phyloP scores from a whole-genome alignment of 768 basidiomycete genomes.

The Calocybe cyanea region DNA sequence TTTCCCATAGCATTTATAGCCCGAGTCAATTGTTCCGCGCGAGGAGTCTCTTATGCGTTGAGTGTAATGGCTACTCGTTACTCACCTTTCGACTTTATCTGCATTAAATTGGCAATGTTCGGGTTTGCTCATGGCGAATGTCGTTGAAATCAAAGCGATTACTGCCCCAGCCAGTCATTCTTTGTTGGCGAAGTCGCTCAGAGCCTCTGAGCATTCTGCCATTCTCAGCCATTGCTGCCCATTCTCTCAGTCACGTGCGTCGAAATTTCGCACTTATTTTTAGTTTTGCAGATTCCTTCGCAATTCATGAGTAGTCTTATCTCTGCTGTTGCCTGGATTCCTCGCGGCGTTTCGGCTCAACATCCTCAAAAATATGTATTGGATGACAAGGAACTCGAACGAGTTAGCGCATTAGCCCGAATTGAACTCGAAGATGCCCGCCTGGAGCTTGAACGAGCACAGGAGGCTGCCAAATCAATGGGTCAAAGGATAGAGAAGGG shows the following conservation, averaged over 20 bases:
- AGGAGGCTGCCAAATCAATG: conserved; percentile 71
- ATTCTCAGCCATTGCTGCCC: too few relatives aligned
- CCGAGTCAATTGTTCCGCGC: too few relatives aligned
- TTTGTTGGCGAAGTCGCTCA: too few relatives aligned
- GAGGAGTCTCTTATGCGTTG: too few relatives aligned
- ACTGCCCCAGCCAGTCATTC: too few relatives aligned
- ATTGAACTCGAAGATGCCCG: conserved; percentile 91
- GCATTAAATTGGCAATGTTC: too few relatives aligned
- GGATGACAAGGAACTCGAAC: conserved; percentile 84
- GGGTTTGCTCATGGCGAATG: too few relatives aligned
- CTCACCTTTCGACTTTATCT: too few relatives aligned
- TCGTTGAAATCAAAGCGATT: too few relatives aligned
- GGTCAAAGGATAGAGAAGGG: conserved; percentile 64
- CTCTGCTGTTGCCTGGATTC: conserved; percentile 76
- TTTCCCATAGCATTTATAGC: too few relatives aligned
- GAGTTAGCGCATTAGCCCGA: conserved; percentile 82
- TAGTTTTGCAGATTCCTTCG: conserved; percentile 1
- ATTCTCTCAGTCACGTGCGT: conserved; percentile 16
- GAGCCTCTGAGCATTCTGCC: too few relatives aligned
- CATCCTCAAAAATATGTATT: conserved; percentile 87
- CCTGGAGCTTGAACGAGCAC: conserved; percentile 78
- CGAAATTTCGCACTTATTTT: conserved; percentile 15
- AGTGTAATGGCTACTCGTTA: too few relatives aligned
- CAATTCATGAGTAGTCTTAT: conserved; percentile 69
- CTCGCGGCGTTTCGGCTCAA: conserved; percentile 67